Conservation (phyloP, 306 rosid species). For the Sicyos edulis region DNA sequence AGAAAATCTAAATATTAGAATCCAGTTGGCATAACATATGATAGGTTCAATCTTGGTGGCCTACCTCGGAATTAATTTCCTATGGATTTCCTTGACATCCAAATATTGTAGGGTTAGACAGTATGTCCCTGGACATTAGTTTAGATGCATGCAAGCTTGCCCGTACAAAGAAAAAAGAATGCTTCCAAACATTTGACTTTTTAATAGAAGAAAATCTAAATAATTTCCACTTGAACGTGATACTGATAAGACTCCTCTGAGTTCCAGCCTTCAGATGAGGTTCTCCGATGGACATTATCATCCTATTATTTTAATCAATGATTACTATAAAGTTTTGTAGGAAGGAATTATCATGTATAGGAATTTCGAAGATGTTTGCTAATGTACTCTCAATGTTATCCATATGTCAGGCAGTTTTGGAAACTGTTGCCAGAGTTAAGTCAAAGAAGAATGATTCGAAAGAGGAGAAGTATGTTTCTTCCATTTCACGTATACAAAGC, state of each 20-base stretch:
- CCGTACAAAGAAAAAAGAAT: too few relatives aligned
- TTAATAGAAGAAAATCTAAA: too few relatives aligned
- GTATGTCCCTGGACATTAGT: too few relatives aligned
- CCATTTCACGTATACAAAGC: background rate
- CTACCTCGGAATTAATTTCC: too few relatives aligned
- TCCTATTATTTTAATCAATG: constrained; percentile 1
- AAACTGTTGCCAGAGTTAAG: constrained; percentile 94
- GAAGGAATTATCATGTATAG: background rate
- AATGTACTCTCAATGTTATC: background rate
- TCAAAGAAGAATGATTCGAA: constrained; percentile 84
- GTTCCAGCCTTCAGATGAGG: background rate
- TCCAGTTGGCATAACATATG: background rate
- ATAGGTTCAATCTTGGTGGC: too few relatives aligned
- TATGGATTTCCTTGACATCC: too few relatives aligned
- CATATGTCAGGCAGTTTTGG: constrained; percentile 76
- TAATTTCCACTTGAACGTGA: background rate
- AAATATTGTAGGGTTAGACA: too few relatives aligned
- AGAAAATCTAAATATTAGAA: constrained; percentile 4
- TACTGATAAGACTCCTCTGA: background rate
- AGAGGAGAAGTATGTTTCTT: constrained; percentile 78
- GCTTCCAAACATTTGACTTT: too few relatives aligned
- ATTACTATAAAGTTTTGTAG: background rate
- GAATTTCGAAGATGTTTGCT: background rate
- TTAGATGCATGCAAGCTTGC: too few relatives aligned
- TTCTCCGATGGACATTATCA: constrained; percentile 1